Base-by-base conservation (phyloP, 306 rosid genomes). In the Rubus parviflorus region DNA sequence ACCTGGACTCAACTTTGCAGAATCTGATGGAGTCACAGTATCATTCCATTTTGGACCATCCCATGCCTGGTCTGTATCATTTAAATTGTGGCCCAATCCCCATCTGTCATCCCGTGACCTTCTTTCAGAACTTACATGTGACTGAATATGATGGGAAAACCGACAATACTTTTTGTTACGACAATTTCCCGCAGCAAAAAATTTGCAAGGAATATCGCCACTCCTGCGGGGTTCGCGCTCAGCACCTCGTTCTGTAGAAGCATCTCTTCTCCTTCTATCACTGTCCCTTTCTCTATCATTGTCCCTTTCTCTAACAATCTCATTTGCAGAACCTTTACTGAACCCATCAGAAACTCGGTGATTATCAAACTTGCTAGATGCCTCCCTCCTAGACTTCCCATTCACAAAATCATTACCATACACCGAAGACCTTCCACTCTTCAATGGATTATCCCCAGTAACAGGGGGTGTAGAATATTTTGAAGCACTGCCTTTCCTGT, bases 131-230 rank as follows among this genome's bases (percentile, higher is more conserved):
- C 97, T 95, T 51, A 60, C 80, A 85, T 58, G 76, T 62, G 87
- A 69, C 76, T 84, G 96, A 78, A 70, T 86, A 81, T 88, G 91
- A 85, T 95, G 99, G 81, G 98, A 89, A 87, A 86, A 96, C 81
- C 91, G 88, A 84, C 99, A 96, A 81, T 73, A 43, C 75, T 86
- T 96, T 82, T 93, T 97, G 81, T 96, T 92, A 41, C 99, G 97
- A 80, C 99, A 96, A 78, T 87, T 89, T 76, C 99, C 98, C 8
- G 66, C 85, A 38, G 94, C 94, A 77, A 88, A 96, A 88, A 89
- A 96, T 77, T 86, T 96, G 88, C 99, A 96, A 75, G 87, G 90
- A 57, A 86, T 84, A 81, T 84, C 88, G 75, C 86, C 54, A 68
- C 75, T 82, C 68, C 91, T 87, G 76, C 80, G 85, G 19, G 83